Evolutionary conservation across 306 rosid genomes (phyloP).

Genomic region (Myrica gale): DNA sequence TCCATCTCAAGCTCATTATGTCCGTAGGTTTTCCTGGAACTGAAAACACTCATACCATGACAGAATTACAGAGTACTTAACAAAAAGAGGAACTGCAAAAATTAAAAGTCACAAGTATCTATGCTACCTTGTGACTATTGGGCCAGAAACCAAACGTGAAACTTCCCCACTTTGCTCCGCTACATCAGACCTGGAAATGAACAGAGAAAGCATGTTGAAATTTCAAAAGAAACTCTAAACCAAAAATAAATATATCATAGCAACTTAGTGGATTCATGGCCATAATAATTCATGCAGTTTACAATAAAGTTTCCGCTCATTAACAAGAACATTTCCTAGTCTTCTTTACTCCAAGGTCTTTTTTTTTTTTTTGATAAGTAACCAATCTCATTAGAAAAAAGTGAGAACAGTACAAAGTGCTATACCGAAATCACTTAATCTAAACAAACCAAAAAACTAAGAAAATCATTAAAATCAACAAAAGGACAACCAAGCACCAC

Average conservation of each 20-base stretch:
- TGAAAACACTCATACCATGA: constrained; percentile 10
- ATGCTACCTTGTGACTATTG: constrained; percentile 53
- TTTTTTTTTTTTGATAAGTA: too few species aligned
- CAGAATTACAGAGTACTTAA: background rate
- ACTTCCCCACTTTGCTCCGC: constrained; percentile 97
- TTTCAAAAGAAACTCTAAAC: background rate
- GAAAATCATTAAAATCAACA: too few species aligned
- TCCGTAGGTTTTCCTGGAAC: constrained; percentile 61
- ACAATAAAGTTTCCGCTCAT: background rate
- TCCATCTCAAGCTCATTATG: constrained; percentile 68
- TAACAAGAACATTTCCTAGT: background rate
- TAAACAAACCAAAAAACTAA: too few species aligned
- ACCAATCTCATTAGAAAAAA: too few species aligned
- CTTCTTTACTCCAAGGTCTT: too few species aligned
- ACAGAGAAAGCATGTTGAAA: constrained; percentile 15
- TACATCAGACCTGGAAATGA: constrained; percentile 58
- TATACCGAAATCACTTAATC: too few species aligned
- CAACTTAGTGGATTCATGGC: background rate
- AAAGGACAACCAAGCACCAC: too few species aligned
- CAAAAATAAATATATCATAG: background rate
- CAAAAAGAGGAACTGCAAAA: background rate
- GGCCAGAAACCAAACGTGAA: constrained; percentile 65
- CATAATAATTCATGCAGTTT: background rate
- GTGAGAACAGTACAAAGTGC: too few species aligned
- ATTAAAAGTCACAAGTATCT: background rate